A percentile compares a stretch with the other conserved stretches of the same genome.
Conservation (phyloP, 345 rosid species). For the Citrus reticulata region DNA sequence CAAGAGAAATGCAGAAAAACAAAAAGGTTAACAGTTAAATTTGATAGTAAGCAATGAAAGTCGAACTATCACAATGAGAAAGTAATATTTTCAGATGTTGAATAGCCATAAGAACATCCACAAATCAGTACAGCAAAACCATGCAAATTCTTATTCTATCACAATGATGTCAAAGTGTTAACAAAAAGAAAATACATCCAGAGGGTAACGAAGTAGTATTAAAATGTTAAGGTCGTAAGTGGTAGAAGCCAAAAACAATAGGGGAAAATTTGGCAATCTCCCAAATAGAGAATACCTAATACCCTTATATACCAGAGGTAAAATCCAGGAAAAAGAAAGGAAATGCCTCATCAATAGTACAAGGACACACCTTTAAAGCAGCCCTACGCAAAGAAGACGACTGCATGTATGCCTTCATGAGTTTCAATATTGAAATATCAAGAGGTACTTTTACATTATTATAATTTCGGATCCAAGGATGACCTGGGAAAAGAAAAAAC, state of each 20-base stretch:
- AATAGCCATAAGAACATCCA: background rate
- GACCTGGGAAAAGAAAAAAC: constrained; percentile 48
- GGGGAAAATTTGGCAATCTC: background rate
- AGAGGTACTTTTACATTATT: constrained; percentile 57
- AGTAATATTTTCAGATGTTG: background rate
- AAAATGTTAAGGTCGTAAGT: background rate
- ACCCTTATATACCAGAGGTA: background rate
- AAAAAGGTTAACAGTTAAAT: background rate
- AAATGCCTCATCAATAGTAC: background rate
- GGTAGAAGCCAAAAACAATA: background rate
- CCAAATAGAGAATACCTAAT: background rate
- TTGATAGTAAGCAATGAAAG: background rate
- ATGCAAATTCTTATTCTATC: background rate
- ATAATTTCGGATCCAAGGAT: constrained; percentile 76
- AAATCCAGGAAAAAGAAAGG: background rate
- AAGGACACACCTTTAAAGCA: constrained; percentile 73
- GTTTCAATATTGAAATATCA: constrained; percentile 70
- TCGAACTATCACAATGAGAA: background rate
- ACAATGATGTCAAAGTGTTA: background rate
- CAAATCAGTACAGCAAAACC: background rate
- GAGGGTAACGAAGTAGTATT: background rate
- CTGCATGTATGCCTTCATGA: constrained; percentile 71
- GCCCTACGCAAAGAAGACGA: constrained; percentile 89
- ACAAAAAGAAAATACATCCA: background rate
- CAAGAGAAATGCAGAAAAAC: constrained; percentile 10